Percentiles rank a stretch among this genome's conserved stretches.
phyloP scores from a whole-genome alignment of 2,329 filamentous ascomycete genomes.

The Paraconiothyrium brasiliense region DNA sequence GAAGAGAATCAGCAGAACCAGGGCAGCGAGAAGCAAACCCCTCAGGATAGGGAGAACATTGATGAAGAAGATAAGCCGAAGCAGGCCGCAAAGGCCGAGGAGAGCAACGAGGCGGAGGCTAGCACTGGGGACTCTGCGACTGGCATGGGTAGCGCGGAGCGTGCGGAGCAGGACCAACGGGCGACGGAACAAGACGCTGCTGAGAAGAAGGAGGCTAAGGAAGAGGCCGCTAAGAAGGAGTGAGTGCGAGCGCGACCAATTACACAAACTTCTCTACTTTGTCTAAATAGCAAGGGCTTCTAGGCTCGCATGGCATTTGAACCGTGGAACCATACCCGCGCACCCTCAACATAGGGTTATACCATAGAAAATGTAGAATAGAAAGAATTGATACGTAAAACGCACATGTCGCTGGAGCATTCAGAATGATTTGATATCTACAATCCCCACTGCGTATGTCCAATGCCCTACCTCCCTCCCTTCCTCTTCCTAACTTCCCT shows the following conservation, averaged over 20 bases:
- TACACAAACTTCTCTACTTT: conserved; percentile 25
- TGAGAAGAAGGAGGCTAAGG: conserved; percentile 22
- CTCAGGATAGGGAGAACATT: conserved; percentile 89
- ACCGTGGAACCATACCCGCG: conserved; percentile 5
- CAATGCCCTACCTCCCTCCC: conserved; percentile 18
- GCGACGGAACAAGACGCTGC: conserved; percentile 33
- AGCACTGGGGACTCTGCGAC: conserved; percentile 38
- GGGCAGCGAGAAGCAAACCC: conserved; percentile 75
- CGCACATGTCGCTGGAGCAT: no score
- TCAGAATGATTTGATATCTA: neutral
- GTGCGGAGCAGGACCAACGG: conserved; percentile 44
- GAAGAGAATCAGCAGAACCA: conserved; percentile 95
- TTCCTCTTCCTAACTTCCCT: conserved; percentile 81
- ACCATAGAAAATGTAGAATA: conserved; percentile 16
- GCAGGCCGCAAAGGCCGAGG: conserved; percentile 26
- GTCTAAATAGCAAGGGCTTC: conserved; percentile 32
- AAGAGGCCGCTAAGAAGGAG: conserved; percentile 22
- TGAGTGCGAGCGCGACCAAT: conserved; percentile 10
- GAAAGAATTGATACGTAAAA: neutral
- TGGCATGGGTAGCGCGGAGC: conserved; percentile 41
- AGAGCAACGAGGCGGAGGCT: conserved; percentile 42
- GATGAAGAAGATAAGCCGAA: conserved; percentile 87
- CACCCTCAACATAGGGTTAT: neutral
- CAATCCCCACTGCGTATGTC: neutral
- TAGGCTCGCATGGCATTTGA: conserved; percentile 11